Evolutionary conservation across 306 rosid genomes (phyloP), one percentile per base, ranked within the genome.

Genomic region (Castanea crenata): DNA sequence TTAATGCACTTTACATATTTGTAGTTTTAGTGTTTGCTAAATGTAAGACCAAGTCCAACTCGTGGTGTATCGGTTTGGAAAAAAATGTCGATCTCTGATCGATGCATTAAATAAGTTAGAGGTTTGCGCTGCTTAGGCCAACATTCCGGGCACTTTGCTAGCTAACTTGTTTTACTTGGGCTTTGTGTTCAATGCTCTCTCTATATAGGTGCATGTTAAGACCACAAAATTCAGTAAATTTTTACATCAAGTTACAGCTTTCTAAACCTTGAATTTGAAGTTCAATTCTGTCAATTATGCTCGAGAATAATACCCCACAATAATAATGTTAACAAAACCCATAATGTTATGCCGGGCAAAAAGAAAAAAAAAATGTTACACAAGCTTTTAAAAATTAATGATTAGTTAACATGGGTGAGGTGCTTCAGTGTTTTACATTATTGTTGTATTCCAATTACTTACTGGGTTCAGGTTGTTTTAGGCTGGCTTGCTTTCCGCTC

Each of bases 21-120:
- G 73, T 58, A 68, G 58, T 55, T 78, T 5, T 63, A 44, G 81
- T 81, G 75, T 69, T 78, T 81, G 76, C 41, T 57, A 41, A 51
- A 72, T 78, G 87, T 87, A 88, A 79, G 90, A 88, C 93, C 85
- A 79, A 73, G 78, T 23, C 59, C 75, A 19, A 86, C 82, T 80
- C 83, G 75, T 77, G 74, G 88, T 65, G 7, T 32, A 18, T 61
- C n/a, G 35, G 19, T 71, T 56, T 68, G 77, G 44, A 77, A 81
- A 69, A 71, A 81, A 71, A 71, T 79, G 85, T 82, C 84, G 74
- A 84, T 19, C 41, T 82, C 34, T 59, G 69, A 38, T 38, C 46
- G 46, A 64, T 34, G 76, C 75, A 78, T 72, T 56, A 32, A 78
- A 35, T 73, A 19, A 79, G 44, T 55, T 20, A 62, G 56, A 61